Conservation (phyloP, 306 rosid species). For the Castanopsis chinensis region DNA sequence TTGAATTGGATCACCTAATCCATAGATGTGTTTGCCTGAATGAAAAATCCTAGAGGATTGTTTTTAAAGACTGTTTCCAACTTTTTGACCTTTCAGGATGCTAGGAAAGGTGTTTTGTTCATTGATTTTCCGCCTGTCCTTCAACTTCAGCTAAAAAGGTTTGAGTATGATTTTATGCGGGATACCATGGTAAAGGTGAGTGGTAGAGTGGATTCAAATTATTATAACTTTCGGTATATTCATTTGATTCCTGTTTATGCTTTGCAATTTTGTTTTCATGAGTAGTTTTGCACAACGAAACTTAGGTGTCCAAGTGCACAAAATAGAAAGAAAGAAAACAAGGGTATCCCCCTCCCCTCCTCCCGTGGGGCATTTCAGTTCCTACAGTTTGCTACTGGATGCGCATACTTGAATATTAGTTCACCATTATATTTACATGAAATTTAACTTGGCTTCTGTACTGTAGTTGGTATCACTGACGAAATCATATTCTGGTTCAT, state of each 20-base stretch:
- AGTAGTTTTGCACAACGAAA: no score
- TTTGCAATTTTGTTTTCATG: background rate
- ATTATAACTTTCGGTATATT: background rate
- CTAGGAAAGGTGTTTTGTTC: conserved; percentile 90
- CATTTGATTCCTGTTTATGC: background rate
- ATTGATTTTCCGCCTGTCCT: conserved; percentile 98
- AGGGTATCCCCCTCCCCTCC: background rate
- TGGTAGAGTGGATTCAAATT: conserved; percentile 7
- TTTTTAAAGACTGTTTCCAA: background rate
- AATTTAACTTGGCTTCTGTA: background rate
- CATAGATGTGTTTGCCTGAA: background rate
- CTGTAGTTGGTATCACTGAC: background rate
- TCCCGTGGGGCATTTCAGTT: background rate
- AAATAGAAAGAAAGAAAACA: background rate
- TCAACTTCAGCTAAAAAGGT: conserved; percentile 91
- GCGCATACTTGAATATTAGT: background rate
- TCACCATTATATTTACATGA: background rate
- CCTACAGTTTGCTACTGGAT: background rate
- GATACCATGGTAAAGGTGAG: conserved; percentile 95
- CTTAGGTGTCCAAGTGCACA: background rate
- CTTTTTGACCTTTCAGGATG: conserved; percentile 55
- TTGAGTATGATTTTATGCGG: conserved; percentile 83
- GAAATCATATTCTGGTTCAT: background rate
- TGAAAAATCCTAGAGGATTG: background rate
- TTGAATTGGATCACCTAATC: background rate